Evolutionary conservation across 1,139 yeast species (phyloP).

Genomic region (Candida sp.): DNA sequence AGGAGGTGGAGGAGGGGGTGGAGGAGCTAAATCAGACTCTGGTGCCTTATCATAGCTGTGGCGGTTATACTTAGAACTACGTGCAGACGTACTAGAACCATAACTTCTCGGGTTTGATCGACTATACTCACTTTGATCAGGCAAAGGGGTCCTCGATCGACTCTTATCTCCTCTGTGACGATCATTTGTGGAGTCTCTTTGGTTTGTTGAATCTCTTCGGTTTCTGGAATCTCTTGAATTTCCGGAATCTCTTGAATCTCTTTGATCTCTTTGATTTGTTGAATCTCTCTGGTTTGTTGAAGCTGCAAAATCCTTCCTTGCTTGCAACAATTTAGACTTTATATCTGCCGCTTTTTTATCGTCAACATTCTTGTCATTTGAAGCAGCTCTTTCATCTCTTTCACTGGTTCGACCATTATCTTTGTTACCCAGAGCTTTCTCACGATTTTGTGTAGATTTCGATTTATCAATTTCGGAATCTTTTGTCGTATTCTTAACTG

Average conservation of each 20-base stretch:
- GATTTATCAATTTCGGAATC: too few species aligned
- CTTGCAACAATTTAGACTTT: constrained; percentile 6
- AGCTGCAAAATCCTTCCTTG: constrained; percentile 7
- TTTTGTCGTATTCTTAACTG: background rate
- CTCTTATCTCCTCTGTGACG: constrained; percentile 1
- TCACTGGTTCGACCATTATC: background rate
- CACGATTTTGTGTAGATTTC: background rate
- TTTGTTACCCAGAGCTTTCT: background rate
- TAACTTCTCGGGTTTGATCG: constrained; percentile 1
- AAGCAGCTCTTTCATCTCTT: background rate
- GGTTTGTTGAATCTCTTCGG: background rate
- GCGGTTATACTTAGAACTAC: background rate
- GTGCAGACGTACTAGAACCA: background rate
- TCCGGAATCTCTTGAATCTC: too few species aligned
- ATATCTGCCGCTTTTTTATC: constrained; percentile 2
- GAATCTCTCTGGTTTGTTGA: background rate
- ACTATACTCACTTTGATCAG: constrained; percentile 2
- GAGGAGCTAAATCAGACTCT: constrained; percentile 6
- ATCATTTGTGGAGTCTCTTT: background rate
- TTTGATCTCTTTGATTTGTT: too few species aligned
- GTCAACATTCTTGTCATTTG: background rate
- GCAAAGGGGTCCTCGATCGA: constrained; percentile 3
- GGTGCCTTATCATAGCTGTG: constrained; percentile 1
- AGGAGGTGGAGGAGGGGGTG: constrained; percentile 14
- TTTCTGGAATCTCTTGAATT: too few species aligned